Percentiles rank a stretch among this genome's conserved stretches.
phyloP scores from a whole-genome alignment of 345 rosid species.

The Brassica carinata region DNA sequence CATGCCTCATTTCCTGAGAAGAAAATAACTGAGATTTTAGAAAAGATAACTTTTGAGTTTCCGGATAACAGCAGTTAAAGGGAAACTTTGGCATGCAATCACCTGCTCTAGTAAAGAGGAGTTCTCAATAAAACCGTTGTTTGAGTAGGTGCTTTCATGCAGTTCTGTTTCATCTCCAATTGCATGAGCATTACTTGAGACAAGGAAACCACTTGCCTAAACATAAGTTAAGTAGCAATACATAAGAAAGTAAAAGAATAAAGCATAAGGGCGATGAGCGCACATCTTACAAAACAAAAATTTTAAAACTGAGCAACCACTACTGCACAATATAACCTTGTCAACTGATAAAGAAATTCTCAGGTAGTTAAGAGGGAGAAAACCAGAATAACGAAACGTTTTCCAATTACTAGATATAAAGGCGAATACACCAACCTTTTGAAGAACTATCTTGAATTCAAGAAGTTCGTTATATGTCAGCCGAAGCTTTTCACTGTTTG shows the following conservation, averaged over 20 bases:
- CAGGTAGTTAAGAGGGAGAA: not conserved
- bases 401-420: not conserved
- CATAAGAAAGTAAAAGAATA: not conserved
- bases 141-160: conserved; percentile 66
- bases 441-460: conserved; percentile 89
- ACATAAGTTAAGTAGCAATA: conserved; percentile 23
- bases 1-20: conserved; percentile 69
- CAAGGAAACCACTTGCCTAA: conserved; percentile 85
- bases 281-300: not conserved
- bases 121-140: conserved; percentile 52
- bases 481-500: conserved; percentile 87
- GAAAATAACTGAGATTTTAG: conserved; percentile 31
- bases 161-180: conserved; percentile 72
- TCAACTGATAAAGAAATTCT: not conserved
- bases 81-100: conserved; percentile 29
- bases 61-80: conserved; percentile 21
- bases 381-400: not conserved
- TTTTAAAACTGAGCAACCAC: conserved; percentile 7
- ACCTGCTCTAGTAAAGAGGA: conserved; percentile 87
- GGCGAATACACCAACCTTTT: conserved; percentile 58
- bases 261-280: conserved; percentile 3
- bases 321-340: not conserved
- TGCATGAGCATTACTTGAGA: conserved; percentile 68
- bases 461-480: conserved; percentile 87
- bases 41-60: conserved; percentile 27